Conservation (phyloP, 2,329 filamentous ascomycete species). For the Trichoderma sp. region DNA sequence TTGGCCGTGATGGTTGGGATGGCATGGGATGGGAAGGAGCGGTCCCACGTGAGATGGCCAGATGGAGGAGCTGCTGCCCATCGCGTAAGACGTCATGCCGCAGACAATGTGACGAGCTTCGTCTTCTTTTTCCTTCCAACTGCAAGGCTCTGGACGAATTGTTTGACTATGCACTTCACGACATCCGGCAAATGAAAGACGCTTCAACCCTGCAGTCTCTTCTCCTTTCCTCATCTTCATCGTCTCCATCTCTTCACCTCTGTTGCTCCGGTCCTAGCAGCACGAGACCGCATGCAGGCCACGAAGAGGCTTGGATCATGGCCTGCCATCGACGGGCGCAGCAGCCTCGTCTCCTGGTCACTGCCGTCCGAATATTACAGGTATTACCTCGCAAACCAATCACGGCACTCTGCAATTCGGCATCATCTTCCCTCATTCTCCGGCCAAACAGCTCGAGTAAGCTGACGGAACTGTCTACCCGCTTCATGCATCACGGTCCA, state of each 20-base stretch:
- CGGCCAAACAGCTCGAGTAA: conserved; percentile 4
- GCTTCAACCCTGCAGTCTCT: too few relatives aligned
- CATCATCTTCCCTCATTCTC: conserved; percentile 12
- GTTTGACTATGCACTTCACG: background rate
- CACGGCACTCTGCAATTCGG: background rate
- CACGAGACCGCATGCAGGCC: too few relatives aligned
- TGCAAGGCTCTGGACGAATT: too few relatives aligned
- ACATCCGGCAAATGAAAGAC: too few relatives aligned
- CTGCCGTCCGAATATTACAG: background rate
- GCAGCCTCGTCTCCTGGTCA: background rate
- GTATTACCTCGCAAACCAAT: background rate
- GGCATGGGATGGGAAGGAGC: background rate
- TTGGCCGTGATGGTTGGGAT: conserved; percentile 9
- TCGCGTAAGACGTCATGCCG: conserved; percentile 12
- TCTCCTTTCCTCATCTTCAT: too few relatives aligned
- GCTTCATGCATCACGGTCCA: conserved; percentile 1
- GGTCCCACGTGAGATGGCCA: conserved; percentile 1
- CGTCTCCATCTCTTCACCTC: too few relatives aligned
- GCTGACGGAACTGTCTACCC: background rate
- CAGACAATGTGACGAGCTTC: too few relatives aligned
- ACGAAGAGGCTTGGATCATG: too few relatives aligned
- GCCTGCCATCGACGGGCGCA: background rate
- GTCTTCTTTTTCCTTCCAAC: too few relatives aligned
- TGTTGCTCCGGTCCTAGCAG: background rate
- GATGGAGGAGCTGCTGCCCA: background rate